Evolutionary conservation across 768 basidiomycete genomes (phyloP), one percentile per base, ranked within the genome.

Genomic region (Russula griseocarnosa): DNA sequence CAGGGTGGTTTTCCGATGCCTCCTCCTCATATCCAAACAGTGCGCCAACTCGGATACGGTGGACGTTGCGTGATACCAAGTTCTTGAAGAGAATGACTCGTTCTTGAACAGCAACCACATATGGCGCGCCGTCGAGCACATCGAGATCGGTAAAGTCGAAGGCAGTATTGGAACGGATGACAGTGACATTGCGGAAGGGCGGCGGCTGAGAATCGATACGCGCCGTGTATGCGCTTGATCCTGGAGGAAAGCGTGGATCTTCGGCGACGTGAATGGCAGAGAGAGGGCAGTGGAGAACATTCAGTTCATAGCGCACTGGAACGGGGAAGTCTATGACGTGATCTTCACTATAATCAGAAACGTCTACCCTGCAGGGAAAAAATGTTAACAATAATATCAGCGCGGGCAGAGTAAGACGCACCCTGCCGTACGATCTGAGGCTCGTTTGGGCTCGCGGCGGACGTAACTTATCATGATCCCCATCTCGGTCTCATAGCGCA

Each of bases 381-480:
- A 30, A 30, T 7, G 32, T 66, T 32, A 30, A 20, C 24, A 16
- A 11, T 46, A 10, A 38, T 32, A n/a, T 47, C 32, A 20, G 36
- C 36, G 26, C 20, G 13, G 54, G 22, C 9, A 32, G 14, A 1
- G n/a, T 22, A 52, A 26, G 14, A 58, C 51, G 14, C 26, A 65
- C 65, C 62, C 65, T 52, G 62, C 52, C 44, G 13, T 32, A 58
- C 65, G 65, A 55, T 66, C 65, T 28, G 34, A 24, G 3, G 16
- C 28, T 0, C 38, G 62, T 55, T 63, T 63, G 30, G 62, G 65
- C 16, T 66, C 65, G 28, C 65, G 65, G 36, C 56, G 65, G 30
- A 58, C 62, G 38, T 66, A 67, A 36, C 57, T 61, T 14, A 67
- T 61, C 64, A 66, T 61, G 55, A 67, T 66, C 32, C 64, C 64